Evolutionary conservation across 2,329 filamentous ascomycete species (phyloP).

Genomic region (Colletotrichum lentis): DNA sequence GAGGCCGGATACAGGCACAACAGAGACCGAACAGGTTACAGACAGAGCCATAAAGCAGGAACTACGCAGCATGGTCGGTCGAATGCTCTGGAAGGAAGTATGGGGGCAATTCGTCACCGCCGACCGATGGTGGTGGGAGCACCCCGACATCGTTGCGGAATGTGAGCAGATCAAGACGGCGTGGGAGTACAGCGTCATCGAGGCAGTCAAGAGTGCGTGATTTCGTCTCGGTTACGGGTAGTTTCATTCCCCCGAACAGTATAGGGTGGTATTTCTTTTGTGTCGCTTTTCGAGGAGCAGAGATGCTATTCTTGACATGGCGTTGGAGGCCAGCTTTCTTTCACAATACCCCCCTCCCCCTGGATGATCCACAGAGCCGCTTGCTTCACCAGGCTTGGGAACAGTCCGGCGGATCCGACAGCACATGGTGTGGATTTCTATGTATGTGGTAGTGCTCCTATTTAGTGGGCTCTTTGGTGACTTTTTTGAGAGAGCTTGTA

Average conservation of each 20-base stretch:
- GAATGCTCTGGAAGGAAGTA: constrained; percentile 68
- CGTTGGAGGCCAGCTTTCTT: constrained; percentile 34
- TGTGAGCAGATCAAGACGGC: constrained; percentile 62
- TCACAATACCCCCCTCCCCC: constrained; percentile 21
- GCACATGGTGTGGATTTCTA: constrained; percentile 4
- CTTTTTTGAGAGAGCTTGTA: background rate
- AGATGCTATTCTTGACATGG: constrained; percentile 20
- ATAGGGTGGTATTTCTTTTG: background rate
- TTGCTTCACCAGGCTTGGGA: constrained; percentile 14
- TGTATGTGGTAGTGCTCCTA: constrained; percentile 14
- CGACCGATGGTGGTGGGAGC: constrained; percentile 70
- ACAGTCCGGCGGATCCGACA: constrained; percentile 4
- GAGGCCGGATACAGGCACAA: constrained; percentile 40
- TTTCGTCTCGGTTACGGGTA: constrained; percentile 37
- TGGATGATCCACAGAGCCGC: constrained; percentile 8
- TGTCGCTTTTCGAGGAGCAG: constrained; percentile 9
- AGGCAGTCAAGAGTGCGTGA: constrained; percentile 59
- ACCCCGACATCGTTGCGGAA: constrained; percentile 62
- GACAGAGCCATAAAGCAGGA: constrained; percentile 53
- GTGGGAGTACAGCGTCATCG: constrained; percentile 67
- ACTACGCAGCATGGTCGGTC: constrained; percentile 61
- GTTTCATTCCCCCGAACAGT: background rate
- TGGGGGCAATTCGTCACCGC: constrained; percentile 64
- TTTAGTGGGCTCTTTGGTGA: constrained; percentile 25
- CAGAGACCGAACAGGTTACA: constrained; percentile 38